phyloP scores from a whole-genome alignment of 352 stramenopile species.

The Peronospora farinosa region DNA sequence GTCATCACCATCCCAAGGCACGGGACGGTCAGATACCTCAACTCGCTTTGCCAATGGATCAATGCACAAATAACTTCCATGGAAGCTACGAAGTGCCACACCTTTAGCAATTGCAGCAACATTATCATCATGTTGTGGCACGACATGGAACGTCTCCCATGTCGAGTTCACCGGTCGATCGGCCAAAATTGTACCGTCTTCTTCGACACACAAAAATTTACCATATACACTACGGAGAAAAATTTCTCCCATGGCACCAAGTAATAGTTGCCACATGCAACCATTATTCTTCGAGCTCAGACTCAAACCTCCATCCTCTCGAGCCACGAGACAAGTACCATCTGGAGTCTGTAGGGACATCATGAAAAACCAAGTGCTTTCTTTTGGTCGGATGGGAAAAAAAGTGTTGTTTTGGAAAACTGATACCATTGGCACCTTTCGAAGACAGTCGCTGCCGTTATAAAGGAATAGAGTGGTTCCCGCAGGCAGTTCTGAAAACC shows the following conservation, averaged over 20 bases:
- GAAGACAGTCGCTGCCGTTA: conserved; percentile 79
- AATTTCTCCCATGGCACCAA: conserved; percentile 50
- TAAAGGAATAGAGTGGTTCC: conserved; percentile 76
- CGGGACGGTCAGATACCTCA: conserved; percentile 33
- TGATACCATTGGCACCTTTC: conserved; percentile 76
- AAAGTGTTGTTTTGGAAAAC: conserved; percentile 37
- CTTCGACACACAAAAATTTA: conserved; percentile 82
- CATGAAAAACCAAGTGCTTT: conserved; percentile 73
- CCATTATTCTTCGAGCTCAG: conserved; percentile 28
- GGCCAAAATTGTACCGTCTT: conserved; percentile 60
- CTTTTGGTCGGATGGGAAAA: conserved; percentile 40
- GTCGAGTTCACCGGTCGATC: conserved; percentile 73
- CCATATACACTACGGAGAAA: conserved; percentile 69
- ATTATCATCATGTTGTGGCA: conserved; percentile 41
- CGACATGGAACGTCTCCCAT: conserved; percentile 84
- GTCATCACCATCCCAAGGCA: conserved; percentile 65
- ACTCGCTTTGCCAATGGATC: conserved; percentile 32
- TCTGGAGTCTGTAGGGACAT: conserved; percentile 55
- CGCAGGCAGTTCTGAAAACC: conserved; percentile 45
- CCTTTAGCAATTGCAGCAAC: conserved; percentile 22
- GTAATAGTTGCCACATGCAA: conserved; percentile 70
- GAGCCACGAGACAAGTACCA: conserved; percentile 61
- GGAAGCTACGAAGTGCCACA: conserved; percentile 69
- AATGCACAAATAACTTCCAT: conserved; percentile 73
- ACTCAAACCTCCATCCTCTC: conserved; percentile 56